These are phyloP conservation scores for Calamus simplicifolius DNA, from an alignment of 176 grass and related monocot genomes.

Conservation along the genomic window DNA sequence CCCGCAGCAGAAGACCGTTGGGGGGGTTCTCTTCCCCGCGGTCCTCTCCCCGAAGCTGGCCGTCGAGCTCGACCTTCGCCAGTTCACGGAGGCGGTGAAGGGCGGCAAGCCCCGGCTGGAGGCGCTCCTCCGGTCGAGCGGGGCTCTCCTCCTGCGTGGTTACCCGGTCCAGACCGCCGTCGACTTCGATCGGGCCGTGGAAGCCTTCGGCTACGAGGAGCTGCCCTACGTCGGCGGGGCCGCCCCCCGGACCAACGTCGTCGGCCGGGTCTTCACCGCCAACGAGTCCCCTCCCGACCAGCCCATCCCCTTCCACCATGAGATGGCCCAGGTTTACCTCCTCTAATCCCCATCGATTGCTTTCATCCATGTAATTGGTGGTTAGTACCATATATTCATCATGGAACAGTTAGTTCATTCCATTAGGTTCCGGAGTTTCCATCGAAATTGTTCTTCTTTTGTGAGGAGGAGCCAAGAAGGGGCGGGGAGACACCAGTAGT, in stretches of 20 bases:
- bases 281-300: conserved; percentile 95
- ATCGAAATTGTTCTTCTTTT: conserved; percentile 85
- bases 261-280: conserved; percentile 84
- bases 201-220: conserved; percentile 81
- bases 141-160: conserved; percentile 67
- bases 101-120: conserved; percentile 45
- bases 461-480: conserved; percentile 61
- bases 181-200: conserved; percentile 68
- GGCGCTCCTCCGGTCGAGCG: conserved; percentile 50
- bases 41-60: conserved; percentile 31
- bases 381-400: too few relatives aligned
- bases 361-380: not conserved
- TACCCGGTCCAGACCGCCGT: conserved; percentile 39
- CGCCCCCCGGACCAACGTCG: conserved; percentile 77
- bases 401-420: too few relatives aligned
- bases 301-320: conserved; percentile 96
- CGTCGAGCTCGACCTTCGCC: not conserved
- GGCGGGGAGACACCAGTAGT: conserved; percentile 81
- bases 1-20: conserved; percentile 54
- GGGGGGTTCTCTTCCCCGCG: conserved; percentile 62
- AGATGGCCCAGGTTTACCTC: conserved; percentile 81
- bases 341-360: not conserved
- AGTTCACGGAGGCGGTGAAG: conserved; percentile 38
- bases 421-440: conserved; percentile 78
- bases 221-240: conserved; percentile 87